Base-by-base conservation (phyloP, 2,329 filamentous ascomycete species). In the Tothia fuscella region DNA sequence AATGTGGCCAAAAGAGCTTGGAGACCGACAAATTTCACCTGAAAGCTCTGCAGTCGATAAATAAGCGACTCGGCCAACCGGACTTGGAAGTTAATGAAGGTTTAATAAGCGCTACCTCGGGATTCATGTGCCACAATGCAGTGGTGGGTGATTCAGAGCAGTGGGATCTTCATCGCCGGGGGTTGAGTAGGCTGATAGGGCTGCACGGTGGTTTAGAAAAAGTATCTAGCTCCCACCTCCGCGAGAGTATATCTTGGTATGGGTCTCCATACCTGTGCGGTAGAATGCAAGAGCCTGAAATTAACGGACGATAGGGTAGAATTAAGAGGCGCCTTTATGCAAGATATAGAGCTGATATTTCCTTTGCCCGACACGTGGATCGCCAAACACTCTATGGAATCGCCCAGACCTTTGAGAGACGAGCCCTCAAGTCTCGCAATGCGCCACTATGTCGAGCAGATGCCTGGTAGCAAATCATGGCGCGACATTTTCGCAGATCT, bases 401-500 rank as follows among this genome's bases (percentile, higher is more conserved):
- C 73, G 68, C 22, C 17, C 9, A 13, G 12, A 14, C 35, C 25
- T 24, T 19, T 19, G 3, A 26, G 22, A 16, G n/a, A 17, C 14
- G 35, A 37, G 5, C 28, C 35, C 3, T 24, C 35, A 7, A 21
- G 9, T 12, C 10, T 37, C 70, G 66, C 71, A 71, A 75, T 70
- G 72, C 73, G 62, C 65, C 66, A 58, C 68, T 70, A 55, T 53
- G 50, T 50, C 55, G 55, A 54, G 66, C 63, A 56, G 63, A 77
- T 62, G 76, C 66, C 62, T 68, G 72, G 58, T 59, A 65, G 47
- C 72, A 61, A 68, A 74, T 78, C 72, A 72, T 72, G 10, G 48
- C 50, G n/a, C 10, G 10, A 25, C 2, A 37, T 28, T 7, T 37
- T 25, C 35, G 17, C 25, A 25, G 35, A 37, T 17, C 35, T 37